Base-by-base conservation (phyloP, 805 yeast species). In the Yarrowia hollandica region DNA sequence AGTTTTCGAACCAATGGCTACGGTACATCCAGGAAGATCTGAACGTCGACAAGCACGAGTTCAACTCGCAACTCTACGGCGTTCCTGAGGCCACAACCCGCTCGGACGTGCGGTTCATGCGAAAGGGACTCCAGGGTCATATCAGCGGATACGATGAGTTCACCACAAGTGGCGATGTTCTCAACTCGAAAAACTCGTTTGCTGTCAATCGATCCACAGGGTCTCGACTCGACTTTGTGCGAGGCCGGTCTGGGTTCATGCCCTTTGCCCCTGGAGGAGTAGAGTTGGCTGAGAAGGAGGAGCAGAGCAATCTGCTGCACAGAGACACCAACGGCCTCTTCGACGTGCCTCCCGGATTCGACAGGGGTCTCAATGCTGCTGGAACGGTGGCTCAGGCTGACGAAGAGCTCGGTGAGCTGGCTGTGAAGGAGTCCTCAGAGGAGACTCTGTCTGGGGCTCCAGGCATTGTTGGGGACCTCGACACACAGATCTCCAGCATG, bases 231-330 rank as follows among this genome's bases (percentile, higher is more conserved):
- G 85, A 82, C 37, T 75, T 84, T 1, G 73, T 89, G 2, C 75
- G 78, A 46, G 98, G 98, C 0, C 77, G 82, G 3, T 78, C 95
- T 0, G 79, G 83, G 16, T 87, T 80, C 66, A 72, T 92, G 66
- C 99, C 99, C 0, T 94, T 94, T 68, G 84, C 86, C 60, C 99
- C 99, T 0, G 98, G 99, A 64, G 97, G 98, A 2, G 64, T 81
- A n/a, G 73, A 73, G 2, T 57, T 67, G 11, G 38, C 64, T 4
- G 68, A 64, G 10, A 65, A 66, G 15, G 63, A 69, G 4, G 64
- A 65, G 5, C 62, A 66, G 10, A 60, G 60, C 4, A 19, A 65
- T 61, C 5, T 62, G 77, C 37, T 87, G 46, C 94, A 86, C 66
- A 79, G 85, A 66, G 92, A 88, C 66, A 73, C 72, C 2, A 77